phyloP scores from a whole-genome alignment of 2,329 filamentous ascomycete genomes.

The Endothia cerciana region DNA sequence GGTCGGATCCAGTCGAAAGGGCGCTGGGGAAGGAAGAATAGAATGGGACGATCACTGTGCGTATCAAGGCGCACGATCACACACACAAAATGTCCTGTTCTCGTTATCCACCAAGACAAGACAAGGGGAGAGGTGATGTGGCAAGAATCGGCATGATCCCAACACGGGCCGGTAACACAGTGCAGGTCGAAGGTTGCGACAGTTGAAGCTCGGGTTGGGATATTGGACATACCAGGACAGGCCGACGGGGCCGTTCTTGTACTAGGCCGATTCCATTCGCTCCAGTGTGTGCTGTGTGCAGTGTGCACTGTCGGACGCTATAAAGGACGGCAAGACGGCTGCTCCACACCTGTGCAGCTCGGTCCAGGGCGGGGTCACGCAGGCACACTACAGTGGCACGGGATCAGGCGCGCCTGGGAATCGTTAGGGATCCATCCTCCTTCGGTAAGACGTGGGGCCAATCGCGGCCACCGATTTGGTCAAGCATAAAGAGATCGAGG shows the following conservation, averaged over 20 bases:
- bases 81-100: neutral
- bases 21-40: neutral
- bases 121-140: neutral
- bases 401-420: neutral
- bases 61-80: slow-evolving; percentile 2
- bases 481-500: neutral
- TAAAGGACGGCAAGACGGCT: neutral
- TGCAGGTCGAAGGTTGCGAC: neutral
- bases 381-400: slow-evolving; percentile 3
- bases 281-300: neutral
- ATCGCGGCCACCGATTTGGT: slow-evolving; percentile 13
- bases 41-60: neutral
- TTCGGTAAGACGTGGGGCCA: neutral
- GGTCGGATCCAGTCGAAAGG: neutral
- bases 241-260: neutral
- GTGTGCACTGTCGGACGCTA: neutral
- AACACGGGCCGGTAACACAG: neutral
- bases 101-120: neutral
- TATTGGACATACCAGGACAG: neutral
- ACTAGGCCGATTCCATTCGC: neutral
- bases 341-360: neutral
- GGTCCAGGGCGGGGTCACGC: neutral
- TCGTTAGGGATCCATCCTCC: neutral
- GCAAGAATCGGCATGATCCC: neutral
- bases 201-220: neutral